These are phyloP conservation scores for Plasmodium vinckei DNA, from an alignment of 169 alveolate species.

Conservation along the genomic window DNA sequence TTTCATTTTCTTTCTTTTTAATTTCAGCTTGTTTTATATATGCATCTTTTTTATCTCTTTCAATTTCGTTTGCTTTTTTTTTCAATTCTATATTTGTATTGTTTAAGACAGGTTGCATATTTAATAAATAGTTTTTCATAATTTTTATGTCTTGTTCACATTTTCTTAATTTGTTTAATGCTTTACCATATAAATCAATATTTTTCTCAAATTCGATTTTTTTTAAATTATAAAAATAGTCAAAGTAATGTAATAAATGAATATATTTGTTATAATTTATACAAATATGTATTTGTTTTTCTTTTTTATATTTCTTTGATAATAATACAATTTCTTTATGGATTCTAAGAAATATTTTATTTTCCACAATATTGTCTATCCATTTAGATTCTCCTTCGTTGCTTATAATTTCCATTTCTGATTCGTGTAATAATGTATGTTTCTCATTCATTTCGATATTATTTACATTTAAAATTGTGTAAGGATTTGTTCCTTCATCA, in stretches of 20 bases:
- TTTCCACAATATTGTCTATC: constrained; percentile 25
- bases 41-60: constrained; percentile 60
- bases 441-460: not conserved
- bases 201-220: constrained; percentile 42
- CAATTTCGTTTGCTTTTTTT: constrained; percentile 70
- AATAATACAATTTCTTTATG: constrained; percentile 46
- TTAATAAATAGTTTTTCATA: constrained; percentile 63
- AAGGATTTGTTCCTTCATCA: not conserved
- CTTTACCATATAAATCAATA: constrained; percentile 59
- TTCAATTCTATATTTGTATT: constrained; percentile 73
- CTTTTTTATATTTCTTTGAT: constrained; percentile 51
- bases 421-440: constrained; percentile 1
- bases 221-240: constrained; percentile 41
- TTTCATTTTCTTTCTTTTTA: constrained; percentile 67
- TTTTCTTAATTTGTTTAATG: constrained; percentile 39
- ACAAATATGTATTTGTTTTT: constrained; percentile 40
- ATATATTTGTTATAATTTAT: constrained; percentile 52
- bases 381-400: constrained; percentile 20
- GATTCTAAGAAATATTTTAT: constrained; percentile 46
- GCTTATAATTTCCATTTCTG: constrained; percentile 47
- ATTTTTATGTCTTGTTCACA: constrained; percentile 68
- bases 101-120: constrained; percentile 59
- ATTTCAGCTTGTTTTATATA: constrained; percentile 65
- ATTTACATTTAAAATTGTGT: not conserved
- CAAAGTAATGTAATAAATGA: constrained; percentile 54